Percentiles rank a stretch among this genome's conserved stretches.
Evolutionary conservation across 2,329 filamentous ascomycete genomes (phyloP).

Genomic region (Xylariaceae sp.): DNA sequence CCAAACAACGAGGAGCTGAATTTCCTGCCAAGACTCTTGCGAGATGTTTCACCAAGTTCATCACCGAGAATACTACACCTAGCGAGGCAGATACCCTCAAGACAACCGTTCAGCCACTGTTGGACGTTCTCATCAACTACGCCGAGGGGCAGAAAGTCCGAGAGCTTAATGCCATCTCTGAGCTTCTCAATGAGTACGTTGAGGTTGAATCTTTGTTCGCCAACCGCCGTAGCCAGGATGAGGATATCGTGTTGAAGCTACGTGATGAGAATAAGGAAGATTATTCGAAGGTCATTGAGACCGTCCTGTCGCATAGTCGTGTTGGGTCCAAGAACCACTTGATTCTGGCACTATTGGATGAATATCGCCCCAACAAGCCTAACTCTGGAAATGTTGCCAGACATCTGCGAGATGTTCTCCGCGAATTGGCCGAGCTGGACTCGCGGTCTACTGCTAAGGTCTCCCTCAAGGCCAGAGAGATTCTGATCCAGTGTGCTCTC

Average conservation of each 20-base stretch:
- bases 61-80: conserved; percentile 78
- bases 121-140: conserved; percentile 76
- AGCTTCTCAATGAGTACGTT: conserved; percentile 77
- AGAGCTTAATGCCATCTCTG: conserved; percentile 79
- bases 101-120: conserved; percentile 70
- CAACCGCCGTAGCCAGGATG: conserved; percentile 78
- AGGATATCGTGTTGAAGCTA: conserved; percentile 89
- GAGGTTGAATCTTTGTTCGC: conserved; percentile 86
- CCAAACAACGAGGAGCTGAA: conserved; percentile 73
- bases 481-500: conserved; percentile 94
- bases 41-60: conserved; percentile 82
- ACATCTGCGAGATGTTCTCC: conserved; percentile 77
- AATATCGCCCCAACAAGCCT: conserved; percentile 93
- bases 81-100: conserved; percentile 73
- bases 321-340: conserved; percentile 93
- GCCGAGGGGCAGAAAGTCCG: conserved; percentile 84
- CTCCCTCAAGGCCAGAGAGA: conserved; percentile 92
- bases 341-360: conserved; percentile 84
- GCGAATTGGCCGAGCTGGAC: conserved; percentile 87
- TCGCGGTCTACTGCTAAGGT: conserved; percentile 87
- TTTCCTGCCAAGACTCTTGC: conserved; percentile 87
- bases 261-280: conserved; percentile 97
- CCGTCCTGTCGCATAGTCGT: conserved; percentile 88
- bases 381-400: conserved; percentile 85
- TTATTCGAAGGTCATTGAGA: conserved; percentile 78